Conservation (phyloP, 176 grass and related monocot species). For the Zoysia pacifica region DNA sequence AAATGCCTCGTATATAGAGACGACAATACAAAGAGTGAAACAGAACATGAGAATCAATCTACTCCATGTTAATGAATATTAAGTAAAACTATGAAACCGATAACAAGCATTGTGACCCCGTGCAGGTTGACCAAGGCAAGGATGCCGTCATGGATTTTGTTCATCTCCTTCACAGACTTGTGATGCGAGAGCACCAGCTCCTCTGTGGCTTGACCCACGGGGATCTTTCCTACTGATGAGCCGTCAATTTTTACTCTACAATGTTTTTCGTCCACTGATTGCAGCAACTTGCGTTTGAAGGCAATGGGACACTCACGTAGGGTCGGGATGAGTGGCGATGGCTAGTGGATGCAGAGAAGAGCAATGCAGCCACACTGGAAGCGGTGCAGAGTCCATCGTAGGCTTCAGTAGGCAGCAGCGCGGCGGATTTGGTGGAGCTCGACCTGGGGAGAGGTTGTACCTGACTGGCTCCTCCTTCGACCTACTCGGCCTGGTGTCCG, state of each 20-base stretch:
- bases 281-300: background rate
- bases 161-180: slow-evolving; percentile 63
- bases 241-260: background rate
- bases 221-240: slow-evolving; percentile 81
- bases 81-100: slow-evolving; percentile 43
- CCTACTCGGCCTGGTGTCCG: no score
- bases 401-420: background rate
- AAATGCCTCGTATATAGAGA: no score
- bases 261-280: background rate
- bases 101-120: slow-evolving; percentile 68
- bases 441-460: no score
- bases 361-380: slow-evolving; percentile 57
- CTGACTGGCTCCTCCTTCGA: no score
- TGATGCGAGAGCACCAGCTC: slow-evolving; percentile 63
- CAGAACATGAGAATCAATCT: no score
- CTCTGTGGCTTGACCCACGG: slow-evolving; percentile 81
- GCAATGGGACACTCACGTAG: slow-evolving; percentile 46
- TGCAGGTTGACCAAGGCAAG: slow-evolving; percentile 59
- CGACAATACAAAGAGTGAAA: no score
- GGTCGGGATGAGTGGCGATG: slow-evolving; percentile 76
- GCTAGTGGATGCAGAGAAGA: slow-evolving; percentile 71
- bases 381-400: slow-evolving; percentile 79
- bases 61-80: no score
- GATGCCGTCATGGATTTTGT: slow-evolving; percentile 79
- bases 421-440: no score